These are phyloP conservation scores for Pleomassaria siparia DNA, from an alignment of 2,329 filamentous ascomycete species.

Conservation along the genomic window DNA sequence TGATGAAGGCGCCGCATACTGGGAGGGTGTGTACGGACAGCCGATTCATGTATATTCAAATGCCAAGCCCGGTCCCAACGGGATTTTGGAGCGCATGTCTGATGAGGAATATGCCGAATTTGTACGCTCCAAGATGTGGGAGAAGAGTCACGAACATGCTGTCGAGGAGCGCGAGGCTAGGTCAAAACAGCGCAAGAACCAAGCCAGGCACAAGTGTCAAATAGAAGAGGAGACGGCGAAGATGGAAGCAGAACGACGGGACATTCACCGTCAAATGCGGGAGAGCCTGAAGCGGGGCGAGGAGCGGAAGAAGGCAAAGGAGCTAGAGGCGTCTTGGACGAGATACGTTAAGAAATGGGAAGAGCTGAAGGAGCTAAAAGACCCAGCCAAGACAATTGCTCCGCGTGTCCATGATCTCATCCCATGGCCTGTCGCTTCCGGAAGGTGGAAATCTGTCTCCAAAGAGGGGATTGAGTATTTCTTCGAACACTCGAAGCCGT, in stretches of 20 bases:
- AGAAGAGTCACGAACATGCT: conserved; percentile 84
- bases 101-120: conserved; percentile 90
- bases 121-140: conserved; percentile 91
- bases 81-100: conserved; percentile 76
- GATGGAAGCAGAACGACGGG: conserved; percentile 46
- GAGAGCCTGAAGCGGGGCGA: conserved; percentile 67
- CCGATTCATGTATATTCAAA: conserved; percentile 80
- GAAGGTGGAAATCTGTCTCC: conserved; percentile 58
- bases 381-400: conserved; percentile 14
- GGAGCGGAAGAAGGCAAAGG: conserved; percentile 59
- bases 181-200: conserved; percentile 50
- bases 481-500: conserved; percentile 58
- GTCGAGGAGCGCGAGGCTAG: conserved; percentile 72
- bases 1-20: conserved; percentile 92
- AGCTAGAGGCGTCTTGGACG: conserved; percentile 63
- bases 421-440: conserved; percentile 74
- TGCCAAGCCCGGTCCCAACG: conserved; percentile 54
- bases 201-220: conserved; percentile 39
- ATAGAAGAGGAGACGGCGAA: conserved; percentile 46
- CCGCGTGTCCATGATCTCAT: conserved; percentile 45
- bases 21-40: conserved; percentile 95
- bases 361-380: conserved; percentile 38
- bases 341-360: conserved; percentile 68
- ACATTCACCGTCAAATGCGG: conserved; percentile 67
- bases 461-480: conserved; percentile 68